These are phyloP conservation scores for Lagerstroemia speciosa DNA, from an alignment of 345 rosid species.

Conservation along the genomic window DNA sequence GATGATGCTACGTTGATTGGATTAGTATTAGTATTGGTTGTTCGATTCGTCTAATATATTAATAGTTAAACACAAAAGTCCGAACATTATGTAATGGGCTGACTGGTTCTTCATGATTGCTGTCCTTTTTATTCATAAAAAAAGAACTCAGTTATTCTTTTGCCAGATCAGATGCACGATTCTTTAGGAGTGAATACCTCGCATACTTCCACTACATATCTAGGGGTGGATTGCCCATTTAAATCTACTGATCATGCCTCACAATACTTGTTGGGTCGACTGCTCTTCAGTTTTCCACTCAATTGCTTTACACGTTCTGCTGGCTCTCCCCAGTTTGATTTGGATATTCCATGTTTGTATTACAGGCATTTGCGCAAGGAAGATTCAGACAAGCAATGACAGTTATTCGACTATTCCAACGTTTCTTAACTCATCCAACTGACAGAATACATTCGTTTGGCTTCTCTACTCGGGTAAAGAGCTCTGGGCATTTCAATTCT, in stretches of 20 bases:
- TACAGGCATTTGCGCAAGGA: neutral
- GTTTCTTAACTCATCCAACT: slow-evolving; percentile 1
- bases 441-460: neutral
- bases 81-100: too few relatives aligned
- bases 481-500: slow-evolving; percentile 8
- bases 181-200: neutral
- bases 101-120: too few relatives aligned
- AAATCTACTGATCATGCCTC: too few relatives aligned
- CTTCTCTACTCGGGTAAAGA: neutral
- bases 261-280: neutral
- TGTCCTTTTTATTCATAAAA: too few relatives aligned
- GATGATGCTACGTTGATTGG: too few relatives aligned
- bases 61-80: too few relatives aligned
- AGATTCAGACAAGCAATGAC: neutral
- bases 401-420: neutral
- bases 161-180: neutral
- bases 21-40: too few relatives aligned
- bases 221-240: neutral
- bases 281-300: neutral
- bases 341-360: neutral
- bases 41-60: too few relatives aligned
- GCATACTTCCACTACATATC: neutral
- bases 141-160: neutral
- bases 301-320: neutral
- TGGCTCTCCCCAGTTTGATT: neutral